These are phyloP conservation scores for Dactylorhiza incarnata DNA, from an alignment of 106 monocot genomes.

Conservation along the genomic window DNA sequence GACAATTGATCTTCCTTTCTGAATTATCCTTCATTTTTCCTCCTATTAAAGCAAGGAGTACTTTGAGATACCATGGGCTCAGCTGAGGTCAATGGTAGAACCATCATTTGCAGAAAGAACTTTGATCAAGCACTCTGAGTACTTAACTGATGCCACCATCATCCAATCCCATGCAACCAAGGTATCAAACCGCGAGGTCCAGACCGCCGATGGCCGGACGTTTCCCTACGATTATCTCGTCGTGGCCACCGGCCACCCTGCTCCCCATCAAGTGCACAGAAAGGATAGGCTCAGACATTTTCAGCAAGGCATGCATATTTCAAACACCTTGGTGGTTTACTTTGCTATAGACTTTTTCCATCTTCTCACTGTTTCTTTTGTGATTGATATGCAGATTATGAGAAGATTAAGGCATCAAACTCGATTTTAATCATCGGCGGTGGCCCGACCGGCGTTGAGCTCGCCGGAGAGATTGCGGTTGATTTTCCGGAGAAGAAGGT, in stretches of 20 bases:
- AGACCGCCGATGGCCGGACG: conserved; percentile 16
- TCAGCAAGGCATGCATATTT: conserved; percentile 19
- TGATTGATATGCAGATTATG: conserved; percentile 8
- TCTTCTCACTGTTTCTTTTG: not conserved
- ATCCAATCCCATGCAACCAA: conserved; percentile 24
- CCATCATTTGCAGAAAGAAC: conserved; percentile 33
- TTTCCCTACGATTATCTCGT: conserved; percentile 33
- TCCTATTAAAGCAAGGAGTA: conserved; percentile 47
- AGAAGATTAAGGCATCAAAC: conserved; percentile 18
- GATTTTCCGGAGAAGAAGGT: conserved; percentile 29
- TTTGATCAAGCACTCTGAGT: conserved; percentile 31
- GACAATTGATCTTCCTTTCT: too few relatives aligned
- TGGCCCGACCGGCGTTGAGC: conserved; percentile 20
- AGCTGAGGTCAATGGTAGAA: conserved; percentile 32
- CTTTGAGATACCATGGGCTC: conserved; percentile 68
- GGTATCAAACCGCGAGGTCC: conserved; percentile 16
- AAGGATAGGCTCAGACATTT: conserved; percentile 30
- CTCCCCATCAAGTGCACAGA: not conserved
- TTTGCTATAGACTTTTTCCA: too few relatives aligned
- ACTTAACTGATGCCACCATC: conserved; percentile 21
- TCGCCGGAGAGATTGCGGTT: conserved; percentile 24
- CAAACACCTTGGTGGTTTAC: not conserved
- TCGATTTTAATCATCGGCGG: conserved; percentile 27
- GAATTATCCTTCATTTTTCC: not conserved
- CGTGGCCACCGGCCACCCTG: conserved; percentile 28